phyloP scores from a whole-genome alignment of 1,139 yeast species.

The Yamadazyma diddensiae region DNA sequence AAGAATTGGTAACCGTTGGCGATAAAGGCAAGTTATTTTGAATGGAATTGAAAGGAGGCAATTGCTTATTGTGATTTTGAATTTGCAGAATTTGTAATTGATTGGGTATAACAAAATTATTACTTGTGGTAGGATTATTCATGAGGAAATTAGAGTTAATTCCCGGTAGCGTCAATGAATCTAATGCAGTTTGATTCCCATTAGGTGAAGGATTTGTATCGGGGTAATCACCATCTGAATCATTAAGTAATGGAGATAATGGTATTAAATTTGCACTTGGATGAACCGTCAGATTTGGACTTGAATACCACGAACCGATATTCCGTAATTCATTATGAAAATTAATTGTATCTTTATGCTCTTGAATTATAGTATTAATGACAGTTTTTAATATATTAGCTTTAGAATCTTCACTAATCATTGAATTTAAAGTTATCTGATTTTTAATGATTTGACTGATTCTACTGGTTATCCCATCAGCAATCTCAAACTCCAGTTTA shows the following conservation, averaged over 20 bases:
- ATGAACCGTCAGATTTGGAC: slow-evolving; percentile 8
- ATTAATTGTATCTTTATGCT: slow-evolving; percentile 10
- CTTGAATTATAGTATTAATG: slow-evolving; percentile 9
- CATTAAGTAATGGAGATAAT: slow-evolving; percentile 36
- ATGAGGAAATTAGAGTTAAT: slow-evolving; percentile 9
- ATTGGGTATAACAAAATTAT: slow-evolving; percentile 15
- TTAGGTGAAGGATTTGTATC: slow-evolving; percentile 9
- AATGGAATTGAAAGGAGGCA: slow-evolving; percentile 38
- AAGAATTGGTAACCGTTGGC: slow-evolving; percentile 11
- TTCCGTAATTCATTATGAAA: slow-evolving; percentile 4
- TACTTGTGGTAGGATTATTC: background rate
- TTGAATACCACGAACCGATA: slow-evolving; percentile 10
- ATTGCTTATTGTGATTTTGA: slow-evolving; percentile 31
- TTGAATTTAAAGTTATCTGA: slow-evolving; percentile 8
- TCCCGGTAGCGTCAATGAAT: slow-evolving; percentile 15
- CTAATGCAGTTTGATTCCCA: slow-evolving; percentile 8
- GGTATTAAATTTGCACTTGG: slow-evolving; percentile 27
- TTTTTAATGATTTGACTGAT: slow-evolving; percentile 11
- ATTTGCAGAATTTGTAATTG: slow-evolving; percentile 21
- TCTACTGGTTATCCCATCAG: slow-evolving; percentile 7
- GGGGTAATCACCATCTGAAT: slow-evolving; percentile 25
- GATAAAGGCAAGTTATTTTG: slow-evolving; percentile 32
- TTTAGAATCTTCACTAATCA: slow-evolving; percentile 11
- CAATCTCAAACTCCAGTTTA: slow-evolving; percentile 11
- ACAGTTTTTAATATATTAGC: slow-evolving; percentile 9